Evolutionary conservation across 345 rosid species (phyloP), one percentile per base, ranked within the genome.

Genomic region (Mangifera indica): DNA sequence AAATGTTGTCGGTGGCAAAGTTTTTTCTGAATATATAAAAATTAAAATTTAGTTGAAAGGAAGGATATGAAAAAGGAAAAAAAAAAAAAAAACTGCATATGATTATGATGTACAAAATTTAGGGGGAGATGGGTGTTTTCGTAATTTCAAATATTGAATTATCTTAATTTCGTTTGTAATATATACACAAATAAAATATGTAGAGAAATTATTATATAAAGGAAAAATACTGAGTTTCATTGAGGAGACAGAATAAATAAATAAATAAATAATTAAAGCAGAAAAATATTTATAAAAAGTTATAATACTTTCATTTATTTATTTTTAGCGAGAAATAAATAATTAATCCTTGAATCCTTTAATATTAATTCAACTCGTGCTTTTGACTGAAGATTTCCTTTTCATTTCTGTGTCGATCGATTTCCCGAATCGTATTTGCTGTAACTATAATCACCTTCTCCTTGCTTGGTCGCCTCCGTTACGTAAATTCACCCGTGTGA

Each of bases 321-420:
- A 29, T 3, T 12, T 58, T 58, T 24, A 13, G 61, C 34, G 34
- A 29, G 32, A 29, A 58, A 26, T 24, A 22, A 58, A 58, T 3
- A 56, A 22, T 7, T 25, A 25, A 58, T 58, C 37, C 37, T 58
- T 58, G 37, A 58, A 58, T 58, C 61, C 61, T 13, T 3, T 29
- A 58, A 58, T 24, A 25, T 24, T 58, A 58, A 58, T 58, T 58
- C 61, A 34, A 24, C 17, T 24, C 14, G 18, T 34, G 49, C 34
- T 67, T 67, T 54, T 54, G 61, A 67, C 51, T 67, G 17, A 54
- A 53, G 34, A 64, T 64, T 55, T 53, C 34, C 2, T 13, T 22
- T 25, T 46, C 34, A 37, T 37, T 34, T 5, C 24, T 45, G 37
- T 45, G 54, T 53, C 49, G 14, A 29, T 67, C 29, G 49, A 13